These are phyloP conservation scores for Linaria vulgaris DNA, from an alignment of 257 asterid genomes.

Conservation along the genomic window DNA sequence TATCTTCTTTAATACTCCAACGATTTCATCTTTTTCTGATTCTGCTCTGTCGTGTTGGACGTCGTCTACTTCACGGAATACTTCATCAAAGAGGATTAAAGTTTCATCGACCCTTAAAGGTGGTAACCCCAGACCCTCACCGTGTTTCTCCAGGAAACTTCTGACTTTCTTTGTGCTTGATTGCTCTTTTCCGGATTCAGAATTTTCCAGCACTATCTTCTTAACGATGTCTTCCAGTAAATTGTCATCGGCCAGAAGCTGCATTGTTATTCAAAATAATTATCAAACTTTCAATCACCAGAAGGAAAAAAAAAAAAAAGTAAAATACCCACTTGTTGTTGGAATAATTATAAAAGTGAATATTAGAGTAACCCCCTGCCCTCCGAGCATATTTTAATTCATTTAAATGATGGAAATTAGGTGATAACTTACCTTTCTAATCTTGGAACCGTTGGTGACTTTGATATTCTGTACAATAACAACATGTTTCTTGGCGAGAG, in stretches of 20 bases:
- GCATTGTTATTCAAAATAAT: conserved; percentile 25
- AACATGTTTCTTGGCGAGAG: conserved; percentile 42
- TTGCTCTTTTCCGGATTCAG: conserved; percentile 20
- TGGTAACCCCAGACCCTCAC: conserved; percentile 47
- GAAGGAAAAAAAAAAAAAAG: too few species aligned
- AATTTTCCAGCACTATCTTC: conserved; percentile 33
- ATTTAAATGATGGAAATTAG: conserved; percentile 19
- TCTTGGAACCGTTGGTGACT: conserved; percentile 52
- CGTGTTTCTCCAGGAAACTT: conserved; percentile 41
- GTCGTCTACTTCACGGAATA: conserved; percentile 37
- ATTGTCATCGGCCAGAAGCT: conserved; percentile 43
- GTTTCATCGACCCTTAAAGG: conserved; percentile 44
- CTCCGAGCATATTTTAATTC: background rate
- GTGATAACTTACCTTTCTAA: conserved; percentile 44
- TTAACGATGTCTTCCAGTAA: conserved; percentile 33
- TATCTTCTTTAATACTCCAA: conserved; percentile 37
- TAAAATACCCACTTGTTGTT: too few species aligned
- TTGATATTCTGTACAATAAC: conserved; percentile 41
- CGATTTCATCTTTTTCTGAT: conserved; percentile 29
- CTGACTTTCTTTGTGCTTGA: conserved; percentile 30
- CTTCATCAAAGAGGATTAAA: conserved; percentile 39
- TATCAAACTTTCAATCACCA: conserved; percentile 2
- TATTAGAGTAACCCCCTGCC: too few species aligned
- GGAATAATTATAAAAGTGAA: too few species aligned
- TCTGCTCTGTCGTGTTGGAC: conserved; percentile 19